These are phyloP conservation scores for Helotiales sp. DNA, from an alignment of 2,329 filamentous ascomycete species.

Conservation along the genomic window DNA sequence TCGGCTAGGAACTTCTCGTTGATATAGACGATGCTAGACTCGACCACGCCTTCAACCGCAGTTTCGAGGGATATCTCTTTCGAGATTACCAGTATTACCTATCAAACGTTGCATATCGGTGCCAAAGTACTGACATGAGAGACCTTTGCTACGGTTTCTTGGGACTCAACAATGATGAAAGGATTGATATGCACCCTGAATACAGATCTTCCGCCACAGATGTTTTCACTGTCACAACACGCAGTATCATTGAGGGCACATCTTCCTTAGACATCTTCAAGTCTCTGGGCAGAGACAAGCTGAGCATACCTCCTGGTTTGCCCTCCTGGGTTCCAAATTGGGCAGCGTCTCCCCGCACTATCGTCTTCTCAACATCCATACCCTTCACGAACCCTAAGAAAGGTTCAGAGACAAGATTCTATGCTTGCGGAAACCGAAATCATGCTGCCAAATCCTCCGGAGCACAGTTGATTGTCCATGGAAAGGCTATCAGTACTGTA, in stretches of 20 bases:
- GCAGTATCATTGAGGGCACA: background rate
- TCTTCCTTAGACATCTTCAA: background rate
- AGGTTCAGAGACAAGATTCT: background rate
- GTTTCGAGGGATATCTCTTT: background rate
- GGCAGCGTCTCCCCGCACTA: background rate
- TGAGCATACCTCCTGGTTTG: background rate
- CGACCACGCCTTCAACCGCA: too few species aligned
- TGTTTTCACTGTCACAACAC: background rate
- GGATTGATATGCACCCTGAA: background rate
- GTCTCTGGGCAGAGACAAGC: background rate
- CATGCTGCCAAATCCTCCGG: background rate
- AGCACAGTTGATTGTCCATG: background rate
- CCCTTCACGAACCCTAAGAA: background rate
- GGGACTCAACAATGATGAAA: background rate
- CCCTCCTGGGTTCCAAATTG: background rate
- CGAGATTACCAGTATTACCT: background rate
- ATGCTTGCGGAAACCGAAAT: background rate
- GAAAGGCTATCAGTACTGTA: background rate
- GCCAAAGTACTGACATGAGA: background rate
- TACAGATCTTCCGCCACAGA: background rate
- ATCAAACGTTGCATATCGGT: background rate
- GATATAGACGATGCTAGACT: too few species aligned
- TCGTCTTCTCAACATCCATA: background rate
- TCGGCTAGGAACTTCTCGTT: too few species aligned
- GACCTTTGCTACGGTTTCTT: background rate